Percentiles rank a stretch among this genome's conserved stretches.
Evolutionary conservation across 1,139 yeast species (phyloP).

Genomic region (Blastobotrys capitulatus): DNA sequence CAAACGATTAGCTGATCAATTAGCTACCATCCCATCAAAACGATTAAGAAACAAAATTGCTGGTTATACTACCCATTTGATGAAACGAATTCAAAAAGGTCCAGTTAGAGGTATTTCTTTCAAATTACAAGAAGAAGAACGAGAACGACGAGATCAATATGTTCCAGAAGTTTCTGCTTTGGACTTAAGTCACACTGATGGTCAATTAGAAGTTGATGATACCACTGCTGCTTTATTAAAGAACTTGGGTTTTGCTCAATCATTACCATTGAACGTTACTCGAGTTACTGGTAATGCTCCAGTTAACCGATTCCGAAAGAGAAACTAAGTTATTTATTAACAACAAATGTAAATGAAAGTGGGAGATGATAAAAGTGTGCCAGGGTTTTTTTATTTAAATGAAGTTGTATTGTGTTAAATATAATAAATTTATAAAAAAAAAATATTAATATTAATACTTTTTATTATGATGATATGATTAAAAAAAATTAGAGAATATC

Average conservation of each 20-base stretch:
- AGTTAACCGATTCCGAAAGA: slow-evolving; percentile 88
- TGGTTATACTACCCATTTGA: slow-evolving; percentile 99
- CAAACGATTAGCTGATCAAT: slow-evolving; percentile 98
- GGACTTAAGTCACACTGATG: slow-evolving; percentile 94
- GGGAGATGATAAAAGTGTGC: too few species aligned
- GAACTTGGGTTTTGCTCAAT: slow-evolving; percentile 76
- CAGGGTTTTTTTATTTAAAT: too few species aligned
- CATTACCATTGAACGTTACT: slow-evolving; percentile 87
- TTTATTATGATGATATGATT: too few species aligned
- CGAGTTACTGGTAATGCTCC: slow-evolving; percentile 91
- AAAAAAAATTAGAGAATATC: too few species aligned
- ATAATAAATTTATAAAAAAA: too few species aligned
- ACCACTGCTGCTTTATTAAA: slow-evolving; percentile 97
- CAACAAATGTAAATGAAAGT: too few species aligned
- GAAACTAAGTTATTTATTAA: slow-evolving; percentile 49
- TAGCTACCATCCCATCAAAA: slow-evolving; percentile 99
- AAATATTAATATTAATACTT: too few species aligned
- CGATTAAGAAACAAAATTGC: slow-evolving; percentile 99
- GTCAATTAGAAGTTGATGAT: slow-evolving; percentile 95
- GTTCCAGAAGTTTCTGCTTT: slow-evolving; percentile 99
- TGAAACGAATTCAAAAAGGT: slow-evolving; percentile 99
- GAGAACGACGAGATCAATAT: slow-evolving; percentile 99
- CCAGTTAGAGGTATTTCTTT: slow-evolving; percentile 99
- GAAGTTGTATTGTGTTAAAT: too few species aligned
- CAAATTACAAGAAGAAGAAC: slow-evolving; percentile 99